Base-by-base conservation (phyloP, 2,329 filamentous ascomycete species). In the Claviceps sp. region DNA sequence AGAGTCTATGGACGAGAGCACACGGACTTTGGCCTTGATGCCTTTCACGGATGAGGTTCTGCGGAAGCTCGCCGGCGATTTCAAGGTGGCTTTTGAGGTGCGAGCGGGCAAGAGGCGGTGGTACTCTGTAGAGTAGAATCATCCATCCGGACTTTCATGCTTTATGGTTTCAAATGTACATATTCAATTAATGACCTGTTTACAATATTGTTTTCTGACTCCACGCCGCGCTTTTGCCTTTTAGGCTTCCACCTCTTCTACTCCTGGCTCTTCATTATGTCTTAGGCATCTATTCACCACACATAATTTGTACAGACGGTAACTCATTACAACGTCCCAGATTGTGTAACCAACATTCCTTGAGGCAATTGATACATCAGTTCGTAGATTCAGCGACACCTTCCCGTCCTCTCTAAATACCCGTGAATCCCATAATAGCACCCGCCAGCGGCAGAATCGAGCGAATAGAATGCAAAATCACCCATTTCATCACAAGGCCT, bases 1-100 rank as follows among this genome's bases (percentile, higher is more conserved):
- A 0, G 59, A 61, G 1, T 52, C 54, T 1, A 22, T 71, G 38
- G 64, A 69, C 48, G 60, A 65, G n/a, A 56, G 63, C 16, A 63
- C 70, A 0, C 52, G 67, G 0, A 57, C 61, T 10, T 48, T 63
- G 56, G 71, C 68, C 0, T 24, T 74, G 5, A 70, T 73, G 55
- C 72, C 72, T 0, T 71, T 72, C 47, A 66, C 66, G n/a, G 61
- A 65, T 0, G 68, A 74, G 58, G 63, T 72, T 0, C 52, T 74
- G 37, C 47, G 63, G 30, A 74, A 74, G 57, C 55, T 75, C 47
- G 68, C 70, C 0, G 70, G 66, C 43, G 71, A 74, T 55, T 61
- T 64, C 0, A 67, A 59, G 47, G 70, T 75, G 4, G 71, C 56
- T 0, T 73, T 74, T 57, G 57, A 69, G 52, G 51, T 71, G 2